Percentiles rank a stretch among this genome's conserved stretches.
Conservation (phyloP, 148 eudicot species). For the Rhododendron molle region DNA sequence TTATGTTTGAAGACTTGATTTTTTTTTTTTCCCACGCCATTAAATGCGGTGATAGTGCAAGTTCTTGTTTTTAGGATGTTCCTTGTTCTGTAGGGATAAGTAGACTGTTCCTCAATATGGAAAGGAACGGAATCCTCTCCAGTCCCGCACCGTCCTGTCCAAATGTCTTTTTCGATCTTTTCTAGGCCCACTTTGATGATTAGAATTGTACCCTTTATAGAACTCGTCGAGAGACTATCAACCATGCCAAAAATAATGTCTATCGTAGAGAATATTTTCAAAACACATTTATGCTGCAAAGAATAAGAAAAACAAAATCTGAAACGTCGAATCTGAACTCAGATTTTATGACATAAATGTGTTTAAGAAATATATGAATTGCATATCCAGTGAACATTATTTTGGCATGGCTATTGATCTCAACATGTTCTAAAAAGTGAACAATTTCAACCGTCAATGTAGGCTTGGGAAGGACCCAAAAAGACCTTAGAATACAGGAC, state of each 20-base stretch:
- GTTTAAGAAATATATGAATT: neutral
- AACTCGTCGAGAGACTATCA: neutral
- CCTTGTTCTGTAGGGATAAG: too few relatives aligned
- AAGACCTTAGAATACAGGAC: neutral
- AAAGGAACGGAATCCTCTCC: too few relatives aligned
- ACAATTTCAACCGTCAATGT: too few relatives aligned
- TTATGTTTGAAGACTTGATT: neutral
- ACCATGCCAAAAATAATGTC: too few relatives aligned
- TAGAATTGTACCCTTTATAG: too few relatives aligned
- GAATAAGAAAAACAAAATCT: too few relatives aligned
- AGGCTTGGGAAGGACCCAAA: neutral
- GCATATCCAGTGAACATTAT: neutral
- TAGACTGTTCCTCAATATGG: too few relatives aligned
- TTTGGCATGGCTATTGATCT: neutral
- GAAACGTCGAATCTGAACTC: neutral
- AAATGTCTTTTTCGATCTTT: too few relatives aligned
- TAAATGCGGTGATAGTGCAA: neutral
- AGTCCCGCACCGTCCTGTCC: too few relatives aligned
- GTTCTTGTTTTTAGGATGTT: too few relatives aligned
- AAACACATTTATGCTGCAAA: neutral
- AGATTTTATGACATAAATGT: too few relatives aligned
- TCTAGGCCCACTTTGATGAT: too few relatives aligned
- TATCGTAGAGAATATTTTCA: neutral
- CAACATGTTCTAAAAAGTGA: neutral
- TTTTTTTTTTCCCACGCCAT: neutral